Evolutionary conservation across 1,284 basidiomycete genomes (phyloP), one percentile per base, ranked within the genome.

Genomic region (Ustilago sp.): DNA sequence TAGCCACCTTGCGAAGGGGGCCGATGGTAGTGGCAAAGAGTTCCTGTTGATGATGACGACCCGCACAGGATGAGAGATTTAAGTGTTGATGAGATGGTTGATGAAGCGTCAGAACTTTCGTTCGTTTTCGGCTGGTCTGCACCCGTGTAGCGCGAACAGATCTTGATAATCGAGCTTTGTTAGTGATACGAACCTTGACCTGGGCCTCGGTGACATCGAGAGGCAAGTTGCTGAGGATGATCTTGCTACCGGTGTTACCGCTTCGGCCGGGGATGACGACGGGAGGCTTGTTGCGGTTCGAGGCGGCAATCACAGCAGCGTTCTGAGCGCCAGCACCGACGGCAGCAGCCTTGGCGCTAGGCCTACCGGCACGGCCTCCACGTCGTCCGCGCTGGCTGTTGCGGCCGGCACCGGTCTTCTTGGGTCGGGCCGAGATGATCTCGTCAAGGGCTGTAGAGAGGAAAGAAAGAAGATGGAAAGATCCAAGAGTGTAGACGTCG

Each of bases 141-240:
- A 45, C 5, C 43, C 43, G 6, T 8, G 7, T 45, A 9, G 43
- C 43, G 43, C 19, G 43, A 19, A 6, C 8, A 4, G n/a, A 8
- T 7, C 8, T 45, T n/a, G n/a, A 7, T 7, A 19, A 19, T 45
- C 43, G 43, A 8, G 3, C 5, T 7, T 7, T n/a, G 43, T 45
- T 19, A 15, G 19, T 45, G 34, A 31, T 45, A 73, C 75, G 54
- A 89, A 79, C 82, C 97, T 93, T 94, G 86, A 99, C 91, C 87
- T 97, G 94, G 28, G 89, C 88, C 87, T 99, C 96, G 80, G 94
- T 95, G 57, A 99, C 96, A 86, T 99, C 96, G n/a, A 87, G 86
- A 35, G 96, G 96, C 64, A 99, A 91, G 87, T 97, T 97, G 81
- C 93, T 95, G 72, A 99, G 94, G 82, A 98, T 94, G 82, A 98